phyloP scores from a whole-genome alignment of 2,329 filamentous ascomycete genomes.

The Hypoxylon sp. region DNA sequence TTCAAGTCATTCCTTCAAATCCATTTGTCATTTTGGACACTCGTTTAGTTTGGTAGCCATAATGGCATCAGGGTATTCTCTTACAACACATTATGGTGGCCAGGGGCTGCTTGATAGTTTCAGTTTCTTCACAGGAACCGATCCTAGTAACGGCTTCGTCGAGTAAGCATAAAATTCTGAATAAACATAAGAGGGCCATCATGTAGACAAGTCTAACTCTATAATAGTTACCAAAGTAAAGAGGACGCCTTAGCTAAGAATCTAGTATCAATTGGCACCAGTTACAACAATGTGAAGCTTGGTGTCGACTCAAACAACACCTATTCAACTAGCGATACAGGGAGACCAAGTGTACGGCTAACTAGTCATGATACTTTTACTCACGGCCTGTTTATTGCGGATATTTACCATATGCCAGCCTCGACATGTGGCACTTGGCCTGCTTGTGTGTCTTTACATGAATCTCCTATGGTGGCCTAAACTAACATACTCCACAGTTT shows the following conservation, averaged over 20 bases:
- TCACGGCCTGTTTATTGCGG: constrained; percentile 78
- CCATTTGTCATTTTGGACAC: constrained; percentile 27
- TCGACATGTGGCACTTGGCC: constrained; percentile 81
- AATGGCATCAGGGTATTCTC: constrained; percentile 51
- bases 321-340: constrained; percentile 56
- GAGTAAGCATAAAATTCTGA: constrained; percentile 64
- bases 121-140: constrained; percentile 65
- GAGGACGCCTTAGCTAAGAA: constrained; percentile 58
- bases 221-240: constrained; percentile 61
- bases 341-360: constrained; percentile 74
- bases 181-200: neutral
- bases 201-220: constrained; percentile 12
- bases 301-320: constrained; percentile 61
- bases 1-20: constrained; percentile 50
- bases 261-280: constrained; percentile 60
- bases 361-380: constrained; percentile 75
- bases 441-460: constrained; percentile 66
- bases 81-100: constrained; percentile 53
- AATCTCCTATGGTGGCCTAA: neutral
- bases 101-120: constrained; percentile 59
- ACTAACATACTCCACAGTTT: constrained; percentile 58
- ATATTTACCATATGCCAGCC: constrained; percentile 80
- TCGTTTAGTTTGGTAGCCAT: constrained; percentile 17
- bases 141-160: constrained; percentile 79
- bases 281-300: constrained; percentile 61